Evolutionary conservation across 2,329 filamentous ascomycete genomes (phyloP).

Genomic region (Penicillium sp.): DNA sequence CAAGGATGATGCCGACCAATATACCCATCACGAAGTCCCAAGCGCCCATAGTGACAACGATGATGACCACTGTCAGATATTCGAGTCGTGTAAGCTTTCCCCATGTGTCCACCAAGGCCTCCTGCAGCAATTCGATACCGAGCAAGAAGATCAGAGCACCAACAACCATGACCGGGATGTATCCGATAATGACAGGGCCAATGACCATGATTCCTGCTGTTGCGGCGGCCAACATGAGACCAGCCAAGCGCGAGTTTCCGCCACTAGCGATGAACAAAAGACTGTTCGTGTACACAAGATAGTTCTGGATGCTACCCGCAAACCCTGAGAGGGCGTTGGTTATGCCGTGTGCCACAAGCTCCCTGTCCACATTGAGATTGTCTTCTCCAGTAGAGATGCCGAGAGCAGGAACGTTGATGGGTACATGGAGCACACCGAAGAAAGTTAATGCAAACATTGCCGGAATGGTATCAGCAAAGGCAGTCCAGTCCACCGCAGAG

Average conservation of each 20-base stretch:
- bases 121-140: slow-evolving; percentile 84
- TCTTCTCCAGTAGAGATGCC: slow-evolving; percentile 90
- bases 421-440: slow-evolving; percentile 94
- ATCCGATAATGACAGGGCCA: slow-evolving; percentile 85
- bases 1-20: slow-evolving; percentile 83
- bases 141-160: slow-evolving; percentile 92
- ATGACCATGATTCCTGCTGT: slow-evolving; percentile 81
- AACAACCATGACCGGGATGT: slow-evolving; percentile 95
- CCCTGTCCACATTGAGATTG: slow-evolving; percentile 83
- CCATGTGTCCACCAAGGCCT: slow-evolving; percentile 84
- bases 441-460: slow-evolving; percentile 97
- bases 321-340: slow-evolving; percentile 89
- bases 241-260: slow-evolving; percentile 80
- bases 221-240: slow-evolving; percentile 74
- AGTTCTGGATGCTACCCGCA: slow-evolving; percentile 89
- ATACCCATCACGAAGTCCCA: slow-evolving; percentile 97
- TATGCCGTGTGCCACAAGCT: slow-evolving; percentile 86
- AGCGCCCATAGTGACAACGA: slow-evolving; percentile 92
- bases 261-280: slow-evolving; percentile 95
- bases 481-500: slow-evolving; percentile 75
- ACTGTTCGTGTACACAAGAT: slow-evolving; percentile 95
- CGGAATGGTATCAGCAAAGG: slow-evolving; percentile 78
- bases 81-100: slow-evolving; percentile 84
- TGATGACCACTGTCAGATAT: slow-evolving; percentile 83
- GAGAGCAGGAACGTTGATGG: slow-evolving; percentile 94